phyloP scores from a whole-genome alignment of 2,329 filamentous ascomycete species.

The Diaporthe destruens region DNA sequence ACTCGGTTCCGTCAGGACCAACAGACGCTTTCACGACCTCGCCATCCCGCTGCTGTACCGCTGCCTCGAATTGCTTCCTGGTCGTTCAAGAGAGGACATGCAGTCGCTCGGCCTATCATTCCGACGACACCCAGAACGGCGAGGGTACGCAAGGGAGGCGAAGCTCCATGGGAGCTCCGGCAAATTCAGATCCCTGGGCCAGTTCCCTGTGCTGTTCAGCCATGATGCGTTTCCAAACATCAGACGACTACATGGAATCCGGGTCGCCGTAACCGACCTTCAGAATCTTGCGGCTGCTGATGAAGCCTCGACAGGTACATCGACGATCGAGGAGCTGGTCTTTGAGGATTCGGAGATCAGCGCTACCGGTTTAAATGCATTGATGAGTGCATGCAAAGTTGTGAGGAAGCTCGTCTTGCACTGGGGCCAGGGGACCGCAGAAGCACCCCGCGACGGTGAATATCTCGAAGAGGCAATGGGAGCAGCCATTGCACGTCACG shows the following conservation, averaged over 20 bases:
- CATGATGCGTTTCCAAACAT: slow-evolving; percentile 6
- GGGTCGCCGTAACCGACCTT: neutral
- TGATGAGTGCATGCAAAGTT: slow-evolving; percentile 8
- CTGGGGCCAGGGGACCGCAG: neutral
- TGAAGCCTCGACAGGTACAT: neutral
- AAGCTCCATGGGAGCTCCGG: slow-evolving; percentile 5
- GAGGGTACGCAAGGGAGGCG: slow-evolving; percentile 7
- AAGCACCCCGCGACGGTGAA: neutral
- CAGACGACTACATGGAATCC: neutral
- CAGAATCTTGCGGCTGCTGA: neutral
- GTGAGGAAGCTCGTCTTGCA: slow-evolving; percentile 24
- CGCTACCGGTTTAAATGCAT: neutral
- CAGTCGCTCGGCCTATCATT: slow-evolving; percentile 21
- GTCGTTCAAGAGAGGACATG: slow-evolving; percentile 10
- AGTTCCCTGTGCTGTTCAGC: slow-evolving; percentile 1
- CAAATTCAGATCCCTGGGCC: neutral
- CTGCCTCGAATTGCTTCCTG: neutral
- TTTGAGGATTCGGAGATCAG: slow-evolving; percentile 7
- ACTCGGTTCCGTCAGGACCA: neutral
- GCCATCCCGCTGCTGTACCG: slow-evolving; percentile 15
- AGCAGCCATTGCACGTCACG: slow-evolving; percentile 12
- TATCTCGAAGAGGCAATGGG: neutral
- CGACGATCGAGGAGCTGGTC: slow-evolving; percentile 11
- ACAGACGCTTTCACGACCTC: neutral
- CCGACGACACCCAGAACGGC: slow-evolving; percentile 5